Base-by-base conservation (phyloP, 2,329 filamentous ascomycete species). In the Sporothrix luriei region DNA sequence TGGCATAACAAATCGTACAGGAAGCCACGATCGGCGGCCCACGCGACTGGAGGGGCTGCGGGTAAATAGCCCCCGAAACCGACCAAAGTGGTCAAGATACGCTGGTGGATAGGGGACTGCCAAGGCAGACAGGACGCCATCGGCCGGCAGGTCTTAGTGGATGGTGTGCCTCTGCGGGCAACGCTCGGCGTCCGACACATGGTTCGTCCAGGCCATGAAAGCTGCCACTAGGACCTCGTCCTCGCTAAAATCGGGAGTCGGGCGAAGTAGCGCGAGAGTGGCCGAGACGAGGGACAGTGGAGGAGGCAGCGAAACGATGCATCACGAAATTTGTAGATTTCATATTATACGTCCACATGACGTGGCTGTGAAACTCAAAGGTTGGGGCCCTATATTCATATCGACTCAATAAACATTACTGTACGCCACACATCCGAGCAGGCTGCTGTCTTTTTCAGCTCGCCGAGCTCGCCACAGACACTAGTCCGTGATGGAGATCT, bases 61-160 rank as follows among this genome's bases (percentile, higher is more conserved):
- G 70, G 61, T 51, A 57, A 70, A 71, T 43, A 3, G 3, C 21
- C 59, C 68, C 70, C 68, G 68, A 66, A 59, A 65, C 68, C 57
- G 65, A 43, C 43, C 67, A 71, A 64, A 14, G 11, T 16, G 33
- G 68, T 52, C 49, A 68, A 64, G 69, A 71, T 62, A 66, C 24
- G 68, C 62, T 55, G 33, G 26, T 43, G 13, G 40, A 16, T 2
- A 5, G 10, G 21, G 38, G 21, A 26, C 2, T n/a, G 48, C 21
- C 57, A 38, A 46, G 43, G 29, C 21, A 33, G 16, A 43, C 9
- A 57, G 2, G 13, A 29, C 16, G 24, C 38, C 33, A 59, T 24
- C 40, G 21, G 24, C 2, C 4, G 26, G 13, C 38, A 29, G 21
- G 38, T 38, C 33, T 46, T 62, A 48, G 55, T 33, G 33, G 55